Evolutionary conservation across 495 filamentous ascomycete species (phyloP).

Genomic region (Neurospora sp.): DNA sequence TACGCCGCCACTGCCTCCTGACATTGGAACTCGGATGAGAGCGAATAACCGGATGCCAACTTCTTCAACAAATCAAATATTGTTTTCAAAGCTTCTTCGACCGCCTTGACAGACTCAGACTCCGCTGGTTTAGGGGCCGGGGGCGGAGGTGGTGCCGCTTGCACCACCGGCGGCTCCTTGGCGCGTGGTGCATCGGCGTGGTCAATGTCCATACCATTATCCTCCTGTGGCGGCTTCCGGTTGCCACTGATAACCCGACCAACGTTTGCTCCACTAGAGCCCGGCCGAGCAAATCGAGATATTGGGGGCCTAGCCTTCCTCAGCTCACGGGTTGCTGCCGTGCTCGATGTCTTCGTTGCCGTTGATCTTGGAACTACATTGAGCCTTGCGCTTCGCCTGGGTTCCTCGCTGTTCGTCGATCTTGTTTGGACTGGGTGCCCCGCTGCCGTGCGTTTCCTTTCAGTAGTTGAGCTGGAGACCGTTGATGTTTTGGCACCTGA

Average conservation of each 20-base stretch:
- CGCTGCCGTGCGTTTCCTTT: slow-evolving; percentile 77
- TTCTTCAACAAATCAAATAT: slow-evolving; percentile 75
- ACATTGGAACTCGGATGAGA: slow-evolving; percentile 67
- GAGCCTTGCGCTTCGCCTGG: slow-evolving; percentile 69
- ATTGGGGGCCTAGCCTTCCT: slow-evolving; percentile 65
- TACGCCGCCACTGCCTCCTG: slow-evolving; percentile 64
- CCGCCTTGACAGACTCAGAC: slow-evolving; percentile 37
- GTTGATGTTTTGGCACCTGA: slow-evolving; percentile 6
- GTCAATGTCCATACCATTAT: slow-evolving; percentile 54
- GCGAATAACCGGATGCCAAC: slow-evolving; percentile 68
- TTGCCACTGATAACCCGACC: slow-evolving; percentile 84
- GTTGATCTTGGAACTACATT: slow-evolving; percentile 46
- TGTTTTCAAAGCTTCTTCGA: slow-evolving; percentile 65
- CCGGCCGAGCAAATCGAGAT: slow-evolving; percentile 40
- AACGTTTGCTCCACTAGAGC: slow-evolving; percentile 51
- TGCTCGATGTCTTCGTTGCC: slow-evolving; percentile 44
- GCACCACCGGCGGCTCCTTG: slow-evolving; percentile 29
- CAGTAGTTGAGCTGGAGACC: slow-evolving; percentile 30
- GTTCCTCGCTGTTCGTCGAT: slow-evolving; percentile 48
- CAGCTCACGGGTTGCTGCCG: slow-evolving; percentile 58
- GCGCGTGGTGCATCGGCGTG: slow-evolving; percentile 42
- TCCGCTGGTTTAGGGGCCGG: slow-evolving; percentile 36
- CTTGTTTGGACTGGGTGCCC: slow-evolving; percentile 61
- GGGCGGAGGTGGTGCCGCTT: neutral
- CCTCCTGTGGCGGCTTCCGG: slow-evolving; percentile 51